These are phyloP conservation scores for Penicillium sp. DNA, from an alignment of 2,329 filamentous ascomycete genomes.

Conservation along the genomic window DNA sequence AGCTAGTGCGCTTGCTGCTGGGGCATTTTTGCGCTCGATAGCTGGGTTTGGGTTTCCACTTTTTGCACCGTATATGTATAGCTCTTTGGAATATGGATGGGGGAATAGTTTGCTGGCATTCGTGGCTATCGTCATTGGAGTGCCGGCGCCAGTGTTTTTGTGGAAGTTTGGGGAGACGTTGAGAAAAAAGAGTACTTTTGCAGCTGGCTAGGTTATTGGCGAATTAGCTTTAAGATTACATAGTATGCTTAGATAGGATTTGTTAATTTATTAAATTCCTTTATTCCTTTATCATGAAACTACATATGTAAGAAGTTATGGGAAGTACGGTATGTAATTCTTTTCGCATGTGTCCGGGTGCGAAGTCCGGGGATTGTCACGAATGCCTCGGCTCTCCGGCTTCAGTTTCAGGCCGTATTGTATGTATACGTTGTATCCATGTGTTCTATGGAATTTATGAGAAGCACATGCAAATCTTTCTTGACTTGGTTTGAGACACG, in stretches of 20 bases:
- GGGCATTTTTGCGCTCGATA: conserved; percentile 30
- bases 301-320: neutral
- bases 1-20: conserved; percentile 34
- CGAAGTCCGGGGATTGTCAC: neutral
- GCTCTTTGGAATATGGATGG: conserved; percentile 33
- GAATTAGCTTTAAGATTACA: neutral
- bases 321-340: neutral
- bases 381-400: neutral
- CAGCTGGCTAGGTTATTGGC: conserved; percentile 28
- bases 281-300: neutral
- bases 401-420: neutral
- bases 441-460: neutral
- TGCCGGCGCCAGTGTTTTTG: conserved; percentile 45
- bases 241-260: too few species aligned
- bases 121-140: conserved; percentile 31
- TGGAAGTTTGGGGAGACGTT: conserved; percentile 45
- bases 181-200: conserved; percentile 43
- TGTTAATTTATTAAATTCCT: neutral
- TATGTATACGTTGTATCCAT: neutral
- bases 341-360: neutral
- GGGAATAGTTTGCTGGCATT: conserved; percentile 38
- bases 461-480: neutral
- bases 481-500: neutral
- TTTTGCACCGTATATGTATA: conserved; percentile 37
- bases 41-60: conserved; percentile 38